Percentiles rank a stretch among this genome's conserved stretches.
These are phyloP conservation scores for Acorus calamus DNA, from an alignment of 106 monocot species.

Conservation along the genomic window DNA sequence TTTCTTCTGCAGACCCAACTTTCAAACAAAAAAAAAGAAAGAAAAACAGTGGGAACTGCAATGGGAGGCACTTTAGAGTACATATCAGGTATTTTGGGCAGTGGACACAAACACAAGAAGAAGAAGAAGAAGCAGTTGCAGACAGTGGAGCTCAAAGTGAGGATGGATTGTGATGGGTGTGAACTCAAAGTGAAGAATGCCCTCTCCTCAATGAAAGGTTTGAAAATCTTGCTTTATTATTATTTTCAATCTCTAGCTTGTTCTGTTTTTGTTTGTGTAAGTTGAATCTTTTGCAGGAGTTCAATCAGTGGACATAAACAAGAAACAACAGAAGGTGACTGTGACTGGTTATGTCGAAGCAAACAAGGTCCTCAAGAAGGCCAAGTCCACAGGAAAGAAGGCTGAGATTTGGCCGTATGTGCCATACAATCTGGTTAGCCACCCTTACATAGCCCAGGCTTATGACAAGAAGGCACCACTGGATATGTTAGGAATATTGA, in stretches of 20 bases:
- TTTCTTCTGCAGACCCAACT: too few relatives aligned
- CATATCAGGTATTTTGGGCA: conserved; percentile 7
- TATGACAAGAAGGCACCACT: conserved; percentile 7
- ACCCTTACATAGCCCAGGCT: conserved; percentile 1
- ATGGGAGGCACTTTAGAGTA: conserved; percentile 10
- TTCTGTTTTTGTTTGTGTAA: not conserved
- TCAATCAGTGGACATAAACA: conserved; percentile 6
- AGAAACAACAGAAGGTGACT: conserved; percentile 9
- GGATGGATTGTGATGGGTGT: conserved; percentile 24
- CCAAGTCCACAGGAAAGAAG: conserved; percentile 7
- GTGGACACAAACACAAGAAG: conserved; percentile 7
- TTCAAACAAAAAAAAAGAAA: too few relatives aligned
- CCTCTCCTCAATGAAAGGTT: conserved; percentile 14
- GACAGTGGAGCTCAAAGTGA: conserved; percentile 13
- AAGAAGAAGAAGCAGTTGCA: conserved; percentile 7
- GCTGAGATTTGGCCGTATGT: conserved; percentile 8
- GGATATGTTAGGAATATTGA: conserved; percentile 6
- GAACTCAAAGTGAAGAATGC: conserved; percentile 12
- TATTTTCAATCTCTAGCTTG: not conserved
- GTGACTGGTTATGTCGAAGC: conserved; percentile 4
- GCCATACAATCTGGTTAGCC: conserved; percentile 1
- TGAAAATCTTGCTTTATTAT: not conserved
- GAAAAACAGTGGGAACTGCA: too few relatives aligned
- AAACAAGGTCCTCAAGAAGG: conserved; percentile 8
- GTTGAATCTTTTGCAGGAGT: conserved; percentile 5